Percentiles rank a stretch among this genome's conserved stretches.
Evolutionary conservation across 2,329 filamentous ascomycete species (phyloP).

Genomic region (Xylariaceae sp.): DNA sequence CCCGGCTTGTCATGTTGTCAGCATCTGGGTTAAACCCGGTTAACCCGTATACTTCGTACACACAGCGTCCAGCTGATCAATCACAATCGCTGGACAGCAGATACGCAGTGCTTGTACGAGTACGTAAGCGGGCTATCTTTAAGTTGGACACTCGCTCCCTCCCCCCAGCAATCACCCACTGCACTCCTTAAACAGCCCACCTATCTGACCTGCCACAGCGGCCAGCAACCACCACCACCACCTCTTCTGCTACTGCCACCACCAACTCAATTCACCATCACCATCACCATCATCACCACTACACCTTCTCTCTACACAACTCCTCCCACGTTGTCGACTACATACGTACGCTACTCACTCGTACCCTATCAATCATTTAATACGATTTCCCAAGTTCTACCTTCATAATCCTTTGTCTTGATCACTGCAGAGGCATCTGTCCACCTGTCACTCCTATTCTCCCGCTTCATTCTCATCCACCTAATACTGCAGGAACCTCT

Average conservation of each 20-base stretch:
- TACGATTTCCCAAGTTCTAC: neutral
- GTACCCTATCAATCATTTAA: no score
- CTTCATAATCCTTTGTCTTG: neutral
- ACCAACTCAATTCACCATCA: neutral
- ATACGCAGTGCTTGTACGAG: neutral
- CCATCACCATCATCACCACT: conserved; percentile 7
- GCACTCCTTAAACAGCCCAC: neutral
- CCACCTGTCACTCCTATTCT: neutral
- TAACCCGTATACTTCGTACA: neutral
- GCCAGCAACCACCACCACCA: conserved; percentile 7
- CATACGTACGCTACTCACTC: no score
- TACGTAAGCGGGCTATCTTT: neutral
- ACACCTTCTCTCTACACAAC: neutral
- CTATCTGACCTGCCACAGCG: neutral
- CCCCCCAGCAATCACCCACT: neutral
- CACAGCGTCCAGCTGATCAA: conserved; percentile 1
- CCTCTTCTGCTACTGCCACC: neutral
- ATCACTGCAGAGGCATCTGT: neutral
- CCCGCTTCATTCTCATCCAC: neutral
- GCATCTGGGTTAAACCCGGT: neutral
- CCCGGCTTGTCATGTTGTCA: neutral
- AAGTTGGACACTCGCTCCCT: neutral
- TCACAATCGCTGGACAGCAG: neutral
- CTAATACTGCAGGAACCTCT: conserved; percentile 18
- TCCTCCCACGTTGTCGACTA: neutral